These are phyloP conservation scores for Aureococcus anophagefferens DNA, from an alignment of 108 stramenopile genomes.

Conservation along the genomic window DNA sequence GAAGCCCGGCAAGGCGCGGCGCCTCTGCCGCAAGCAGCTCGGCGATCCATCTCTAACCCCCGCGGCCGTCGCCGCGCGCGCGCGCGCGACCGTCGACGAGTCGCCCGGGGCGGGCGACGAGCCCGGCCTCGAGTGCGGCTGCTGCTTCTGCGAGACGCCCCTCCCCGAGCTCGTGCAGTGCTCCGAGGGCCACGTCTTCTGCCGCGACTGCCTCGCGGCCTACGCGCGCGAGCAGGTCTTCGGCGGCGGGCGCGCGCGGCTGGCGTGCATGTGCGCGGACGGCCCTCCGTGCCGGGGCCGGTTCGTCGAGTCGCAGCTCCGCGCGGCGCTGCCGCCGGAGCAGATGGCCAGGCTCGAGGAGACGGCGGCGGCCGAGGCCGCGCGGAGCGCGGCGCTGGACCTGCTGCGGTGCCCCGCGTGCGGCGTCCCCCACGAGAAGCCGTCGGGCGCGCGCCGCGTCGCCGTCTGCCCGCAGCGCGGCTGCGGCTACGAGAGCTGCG, in stretches of 20 bases:
- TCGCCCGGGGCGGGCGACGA: too few species aligned
- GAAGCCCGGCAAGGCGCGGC: too few species aligned
- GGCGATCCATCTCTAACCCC: too few species aligned
- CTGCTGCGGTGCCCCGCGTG: constrained; percentile 61
- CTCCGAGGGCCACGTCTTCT: constrained; percentile 5
- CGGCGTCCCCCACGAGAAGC: constrained; percentile 49
- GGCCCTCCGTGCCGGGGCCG: constrained; percentile 11
- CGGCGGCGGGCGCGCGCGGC: background rate
- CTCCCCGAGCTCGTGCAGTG: background rate
- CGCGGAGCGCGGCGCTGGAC: constrained; percentile 9
- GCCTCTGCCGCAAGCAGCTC: too few species aligned
- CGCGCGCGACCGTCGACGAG: too few species aligned
- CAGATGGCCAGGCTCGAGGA: constrained; percentile 68
- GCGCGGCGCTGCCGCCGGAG: constrained; percentile 51
- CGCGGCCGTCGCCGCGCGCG: too few species aligned
- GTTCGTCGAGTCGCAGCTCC: constrained; percentile 50
- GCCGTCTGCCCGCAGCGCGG: constrained; percentile 50
- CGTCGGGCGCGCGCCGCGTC: constrained; percentile 35
- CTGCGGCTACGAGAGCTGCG: constrained; percentile 61
- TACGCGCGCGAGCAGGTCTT: constrained; percentile 4
- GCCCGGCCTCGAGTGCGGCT: constrained; percentile 9
- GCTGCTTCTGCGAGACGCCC: constrained; percentile 5
- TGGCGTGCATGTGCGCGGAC: constrained; percentile 1
- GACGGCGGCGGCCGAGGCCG: constrained; percentile 6
- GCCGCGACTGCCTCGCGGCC: background rate